A percentile compares a stretch with the other conserved stretches of the same genome.
phyloP scores from a whole-genome alignment of 78 protist species.

The Dictyostelium capitatum region DNA sequence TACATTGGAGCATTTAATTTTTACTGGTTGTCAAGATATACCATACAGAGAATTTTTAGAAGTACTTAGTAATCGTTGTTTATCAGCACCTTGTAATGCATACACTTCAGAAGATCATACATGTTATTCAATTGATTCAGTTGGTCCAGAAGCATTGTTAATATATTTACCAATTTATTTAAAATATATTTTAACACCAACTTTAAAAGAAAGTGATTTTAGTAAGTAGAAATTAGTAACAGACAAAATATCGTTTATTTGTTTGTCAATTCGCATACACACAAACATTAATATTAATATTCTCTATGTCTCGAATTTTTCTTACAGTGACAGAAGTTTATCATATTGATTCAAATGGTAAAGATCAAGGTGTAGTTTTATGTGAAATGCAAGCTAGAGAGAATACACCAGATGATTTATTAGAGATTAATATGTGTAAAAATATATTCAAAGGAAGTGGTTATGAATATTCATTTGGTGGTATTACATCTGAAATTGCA shows the following conservation, averaged over 20 bases:
- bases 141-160: constrained; percentile 64
- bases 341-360: constrained; percentile 62
- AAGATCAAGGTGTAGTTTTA: constrained; percentile 76
- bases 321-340: constrained; percentile 70
- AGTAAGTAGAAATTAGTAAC: neutral
- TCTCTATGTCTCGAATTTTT: neutral
- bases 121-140: constrained; percentile 52
- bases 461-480: constrained; percentile 65
- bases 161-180: constrained; percentile 34
- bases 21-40: constrained; percentile 65
- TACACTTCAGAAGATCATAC: constrained; percentile 84
- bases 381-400: constrained; percentile 84
- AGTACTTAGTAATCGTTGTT: constrained; percentile 42
- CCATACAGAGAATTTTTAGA: constrained; percentile 76
- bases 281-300: neutral
- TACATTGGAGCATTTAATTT: constrained; percentile 88
- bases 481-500: constrained; percentile 51
- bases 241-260: neutral
- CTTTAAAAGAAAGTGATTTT: constrained; percentile 38
- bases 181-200: constrained; percentile 41
- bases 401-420: constrained; percentile 52
- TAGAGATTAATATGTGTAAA: neutral
- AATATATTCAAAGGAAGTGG: neutral
- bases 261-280: no score
- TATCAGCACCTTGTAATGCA: constrained; percentile 73